These are phyloP conservation scores for Rutstroemia sp. DNA, from an alignment of 2,329 filamentous ascomycete species.

Conservation along the genomic window DNA sequence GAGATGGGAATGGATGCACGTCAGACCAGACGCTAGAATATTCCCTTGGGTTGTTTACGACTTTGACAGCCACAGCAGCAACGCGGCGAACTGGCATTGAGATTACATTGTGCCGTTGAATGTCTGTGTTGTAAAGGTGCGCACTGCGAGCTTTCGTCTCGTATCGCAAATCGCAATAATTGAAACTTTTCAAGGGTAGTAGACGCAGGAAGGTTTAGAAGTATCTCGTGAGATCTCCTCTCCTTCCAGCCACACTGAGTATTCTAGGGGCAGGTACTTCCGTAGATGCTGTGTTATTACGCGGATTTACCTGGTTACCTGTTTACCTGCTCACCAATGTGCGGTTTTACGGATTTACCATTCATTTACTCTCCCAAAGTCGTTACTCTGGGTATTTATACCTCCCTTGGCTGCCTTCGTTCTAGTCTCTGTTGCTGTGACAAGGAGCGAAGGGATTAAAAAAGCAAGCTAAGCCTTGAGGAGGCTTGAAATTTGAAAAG, in stretches of 20 bases:
- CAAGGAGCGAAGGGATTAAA: neutral
- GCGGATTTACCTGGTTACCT: neutral
- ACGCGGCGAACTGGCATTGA: neutral
- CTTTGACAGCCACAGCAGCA: neutral
- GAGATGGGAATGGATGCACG: neutral
- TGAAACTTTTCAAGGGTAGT: too few relatives aligned
- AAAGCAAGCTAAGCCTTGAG: slow-evolving; percentile 6
- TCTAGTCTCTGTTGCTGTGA: neutral
- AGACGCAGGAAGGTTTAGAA: too few relatives aligned
- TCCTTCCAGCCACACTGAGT: too few relatives aligned
- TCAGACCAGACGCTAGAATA: slow-evolving; percentile 3
- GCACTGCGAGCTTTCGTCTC: too few relatives aligned
- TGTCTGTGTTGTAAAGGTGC: too few relatives aligned
- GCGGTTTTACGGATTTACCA: too few relatives aligned
- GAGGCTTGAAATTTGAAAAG: slow-evolving; percentile 2
- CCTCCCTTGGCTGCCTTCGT: neutral
- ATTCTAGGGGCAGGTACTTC: too few relatives aligned
- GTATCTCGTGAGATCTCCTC: too few relatives aligned
- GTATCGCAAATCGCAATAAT: too few relatives aligned
- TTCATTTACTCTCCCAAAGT: neutral
- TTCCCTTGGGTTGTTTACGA: neutral
- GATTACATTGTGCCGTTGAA: neutral
- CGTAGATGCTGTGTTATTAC: neutral
- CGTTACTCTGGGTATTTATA: neutral
- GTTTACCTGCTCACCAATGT: neutral